Evolutionary conservation across 176 grass and related monocot genomes (phyloP), one percentile per base, ranked within the genome.

Genomic region (Calamus simplicifolius): DNA sequence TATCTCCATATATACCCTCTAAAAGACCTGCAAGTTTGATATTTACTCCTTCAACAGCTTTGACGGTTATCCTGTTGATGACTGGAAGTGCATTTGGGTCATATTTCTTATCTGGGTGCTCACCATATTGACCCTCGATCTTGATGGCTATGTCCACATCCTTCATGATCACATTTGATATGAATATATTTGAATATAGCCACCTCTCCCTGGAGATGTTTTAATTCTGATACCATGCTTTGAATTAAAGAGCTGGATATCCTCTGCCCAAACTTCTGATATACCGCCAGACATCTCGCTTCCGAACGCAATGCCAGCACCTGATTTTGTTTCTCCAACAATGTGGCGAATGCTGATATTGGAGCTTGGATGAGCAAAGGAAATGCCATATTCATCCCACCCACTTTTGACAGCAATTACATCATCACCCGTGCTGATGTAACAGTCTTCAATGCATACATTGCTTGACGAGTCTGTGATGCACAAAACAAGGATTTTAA

Each of bases 241-340:
- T 1, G 80, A 96, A 29, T 96, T 90, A 25, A 79, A 19, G 4
- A 96, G 63, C 54, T 17, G 78, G 27, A 96, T 61, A 52, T 79
- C 79, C 35, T 85, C 86, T 2, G 72, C 91, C 6, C 66, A 53
- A 6, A 96, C 66, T 51, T 87, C 75, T 1, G 86, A 90, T 67
- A 96, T 74, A 48, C 91, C 91, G 19, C 91, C 91, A 43, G 91
- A 96, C 91, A 96, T 96, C 83, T 96, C 91, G 16, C 86, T 96
- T 62, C 91, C 91, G 0, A 96, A 76, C 56, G 91, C 91, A 59
- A 90, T 90, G 55, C 80, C 86, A 4, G 91, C 71, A 57, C 91
- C 91, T 28, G 80, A 67, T 8, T 69, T 67, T 23, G 83, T 73
- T 49, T 87, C 77, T 5, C 80, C 91, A 29, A 60, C 81, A 18